A percentile compares a stretch with the other conserved stretches of the same genome.
Evolutionary conservation across 139 green algal genomes (phyloP).

Genomic region (Chlamydomonas urium): DNA sequence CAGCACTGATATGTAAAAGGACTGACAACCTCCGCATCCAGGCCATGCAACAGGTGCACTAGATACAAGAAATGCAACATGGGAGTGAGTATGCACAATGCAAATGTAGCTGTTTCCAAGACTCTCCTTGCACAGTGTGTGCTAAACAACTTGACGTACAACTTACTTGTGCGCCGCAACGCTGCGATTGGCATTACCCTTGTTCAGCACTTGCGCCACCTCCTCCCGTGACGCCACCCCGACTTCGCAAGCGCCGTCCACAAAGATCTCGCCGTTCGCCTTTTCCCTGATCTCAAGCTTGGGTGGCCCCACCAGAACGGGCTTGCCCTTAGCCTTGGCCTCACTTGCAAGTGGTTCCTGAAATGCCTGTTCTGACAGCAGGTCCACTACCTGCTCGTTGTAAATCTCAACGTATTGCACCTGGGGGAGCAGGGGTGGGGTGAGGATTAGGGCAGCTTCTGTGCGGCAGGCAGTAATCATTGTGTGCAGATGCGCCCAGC

Average conservation of each 20-base stretch:
- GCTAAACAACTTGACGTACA: background rate
- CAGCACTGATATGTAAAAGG: too few relatives aligned
- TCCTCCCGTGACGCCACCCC: slow-evolving; percentile 17
- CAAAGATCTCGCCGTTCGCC: slow-evolving; percentile 25
- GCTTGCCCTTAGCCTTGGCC: too few relatives aligned
- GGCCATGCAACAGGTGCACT: too few relatives aligned
- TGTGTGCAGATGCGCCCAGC: too few relatives aligned
- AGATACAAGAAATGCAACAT: too few relatives aligned
- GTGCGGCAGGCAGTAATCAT: too few relatives aligned
- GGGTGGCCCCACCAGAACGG: too few relatives aligned
- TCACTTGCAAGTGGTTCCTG: too few relatives aligned
- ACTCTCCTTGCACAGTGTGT: background rate
- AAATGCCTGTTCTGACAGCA: slow-evolving; percentile 6
- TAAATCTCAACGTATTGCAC: slow-evolving; percentile 53
- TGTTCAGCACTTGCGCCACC: slow-evolving; percentile 19
- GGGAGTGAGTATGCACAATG: too few relatives aligned
- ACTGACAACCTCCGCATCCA: too few relatives aligned
- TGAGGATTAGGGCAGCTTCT: too few relatives aligned
- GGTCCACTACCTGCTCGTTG: slow-evolving; percentile 37
- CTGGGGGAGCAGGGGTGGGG: slow-evolving; percentile 19
- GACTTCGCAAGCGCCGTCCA: slow-evolving; percentile 43
- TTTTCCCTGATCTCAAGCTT: slow-evolving; percentile 30
- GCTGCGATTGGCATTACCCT: slow-evolving; percentile 23
- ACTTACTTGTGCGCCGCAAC: slow-evolving; percentile 25
- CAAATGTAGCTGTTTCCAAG: too few relatives aligned